Conservation (phyloP, 306 rosid species). For the Cicer bijugum region DNA sequence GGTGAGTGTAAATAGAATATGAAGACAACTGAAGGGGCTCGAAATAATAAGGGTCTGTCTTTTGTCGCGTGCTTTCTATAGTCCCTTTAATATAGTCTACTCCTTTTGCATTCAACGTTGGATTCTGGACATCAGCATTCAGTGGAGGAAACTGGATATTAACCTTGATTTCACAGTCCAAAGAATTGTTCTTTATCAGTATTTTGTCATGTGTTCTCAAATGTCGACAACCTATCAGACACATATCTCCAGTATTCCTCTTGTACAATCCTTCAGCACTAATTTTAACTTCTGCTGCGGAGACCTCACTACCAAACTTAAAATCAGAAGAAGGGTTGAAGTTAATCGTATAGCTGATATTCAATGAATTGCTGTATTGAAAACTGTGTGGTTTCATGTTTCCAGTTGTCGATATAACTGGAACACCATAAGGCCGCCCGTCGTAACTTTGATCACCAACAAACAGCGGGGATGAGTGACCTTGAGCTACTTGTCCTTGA, state of each 20-base stretch:
- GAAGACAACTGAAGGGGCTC: constrained; percentile 62
- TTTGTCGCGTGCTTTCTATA: constrained; percentile 69
- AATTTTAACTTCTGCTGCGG: constrained; percentile 54
- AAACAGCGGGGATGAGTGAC: constrained; percentile 67
- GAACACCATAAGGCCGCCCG: constrained; percentile 45
- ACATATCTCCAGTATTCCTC: constrained; percentile 61
- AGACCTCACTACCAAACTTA: constrained; percentile 45
- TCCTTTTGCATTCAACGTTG: constrained; percentile 49
- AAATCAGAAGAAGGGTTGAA: constrained; percentile 54
- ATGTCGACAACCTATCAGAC: constrained; percentile 81
- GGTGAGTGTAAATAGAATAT: constrained; percentile 55
- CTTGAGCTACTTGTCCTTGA: constrained; percentile 64
- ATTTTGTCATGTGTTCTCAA: constrained; percentile 49
- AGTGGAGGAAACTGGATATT: constrained; percentile 70
- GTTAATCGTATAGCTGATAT: constrained; percentile 67
- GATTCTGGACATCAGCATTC: constrained; percentile 35
- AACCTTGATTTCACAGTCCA: constrained; percentile 74
- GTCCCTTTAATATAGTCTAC: constrained; percentile 61
- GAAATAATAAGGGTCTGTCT: constrained; percentile 70
- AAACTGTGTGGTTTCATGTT: constrained; percentile 19
- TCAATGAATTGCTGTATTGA: constrained; percentile 46
- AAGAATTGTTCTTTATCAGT: constrained; percentile 49
- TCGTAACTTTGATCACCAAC: constrained; percentile 54
- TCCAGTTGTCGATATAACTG: constrained; percentile 31
- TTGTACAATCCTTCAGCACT: constrained; percentile 82